Percentiles rank a stretch among this genome's conserved stretches.
Evolutionary conservation across 495 filamentous ascomycete species (phyloP).

Genomic region (Amphirosellinia nigrospora): DNA sequence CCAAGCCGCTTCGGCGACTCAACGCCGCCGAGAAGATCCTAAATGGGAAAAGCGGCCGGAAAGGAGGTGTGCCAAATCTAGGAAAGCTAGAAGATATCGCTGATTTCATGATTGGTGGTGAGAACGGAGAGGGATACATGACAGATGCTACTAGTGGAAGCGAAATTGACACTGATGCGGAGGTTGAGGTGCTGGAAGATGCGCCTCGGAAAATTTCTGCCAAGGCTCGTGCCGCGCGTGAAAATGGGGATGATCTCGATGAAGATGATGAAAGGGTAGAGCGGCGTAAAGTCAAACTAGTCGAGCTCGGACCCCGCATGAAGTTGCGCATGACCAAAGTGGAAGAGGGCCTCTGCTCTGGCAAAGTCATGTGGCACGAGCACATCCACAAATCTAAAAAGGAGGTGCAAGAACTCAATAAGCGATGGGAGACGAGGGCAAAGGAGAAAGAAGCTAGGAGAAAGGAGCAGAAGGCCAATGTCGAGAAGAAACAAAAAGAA

Average conservation of each 20-base stretch:
- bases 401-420: slow-evolving; percentile 77
- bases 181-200: slow-evolving; percentile 86
- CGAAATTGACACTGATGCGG: slow-evolving; percentile 91
- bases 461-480: slow-evolving; percentile 83
- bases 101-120: slow-evolving; percentile 91
- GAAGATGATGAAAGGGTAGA: slow-evolving; percentile 57
- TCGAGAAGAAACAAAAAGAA: slow-evolving; percentile 76
- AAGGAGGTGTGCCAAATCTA: slow-evolving; percentile 81
- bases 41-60: slow-evolving; percentile 63
- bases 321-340: slow-evolving; percentile 90
- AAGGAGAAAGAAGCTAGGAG: slow-evolving; percentile 83
- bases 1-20: slow-evolving; percentile 79
- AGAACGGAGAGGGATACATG: slow-evolving; percentile 77
- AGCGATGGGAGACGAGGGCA: slow-evolving; percentile 76
- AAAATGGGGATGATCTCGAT: slow-evolving; percentile 40
- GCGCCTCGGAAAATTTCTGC: slow-evolving; percentile 72
- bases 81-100: slow-evolving; percentile 91
- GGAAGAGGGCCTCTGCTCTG: slow-evolving; percentile 89
- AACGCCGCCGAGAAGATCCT: slow-evolving; percentile 83
- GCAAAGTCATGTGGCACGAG: slow-evolving; percentile 97
- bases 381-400: slow-evolving; percentile 80
- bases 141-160: slow-evolving; percentile 82
- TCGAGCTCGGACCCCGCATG: slow-evolving; percentile 92
- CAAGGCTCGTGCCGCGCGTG: slow-evolving; percentile 56
- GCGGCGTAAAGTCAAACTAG: slow-evolving; percentile 86